Percentiles rank a stretch among this genome's conserved stretches.
Conservation (phyloP, 1,139 yeast species). For the Saccharomyces pastorianus region DNA sequence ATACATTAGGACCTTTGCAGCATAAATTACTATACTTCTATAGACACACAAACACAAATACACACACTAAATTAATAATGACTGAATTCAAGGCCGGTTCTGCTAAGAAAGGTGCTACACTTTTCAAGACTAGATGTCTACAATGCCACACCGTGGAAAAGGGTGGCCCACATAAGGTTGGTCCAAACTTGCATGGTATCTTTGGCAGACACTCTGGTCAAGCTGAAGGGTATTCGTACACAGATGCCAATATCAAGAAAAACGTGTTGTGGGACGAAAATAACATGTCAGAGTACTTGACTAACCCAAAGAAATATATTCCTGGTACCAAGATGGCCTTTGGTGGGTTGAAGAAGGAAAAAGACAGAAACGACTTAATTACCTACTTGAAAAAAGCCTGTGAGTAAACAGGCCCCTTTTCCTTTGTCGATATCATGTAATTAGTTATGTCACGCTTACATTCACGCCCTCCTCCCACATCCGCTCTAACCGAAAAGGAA, state of each 20-base stretch:
- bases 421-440: neutral
- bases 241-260: constrained; percentile 97
- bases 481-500: neutral
- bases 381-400: constrained; percentile 81
- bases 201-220: constrained; percentile 87
- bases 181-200: constrained; percentile 95
- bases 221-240: constrained; percentile 89
- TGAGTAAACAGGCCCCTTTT: constrained; percentile 37
- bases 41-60: constrained; percentile 7
- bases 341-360: constrained; percentile 98
- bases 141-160: constrained; percentile 97
- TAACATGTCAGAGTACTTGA: constrained; percentile 89
- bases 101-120: constrained; percentile 96
- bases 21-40: neutral
- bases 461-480: neutral
- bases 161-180: constrained; percentile 98
- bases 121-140: constrained; percentile 97
- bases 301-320: constrained; percentile 98
- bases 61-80: constrained; percentile 4
- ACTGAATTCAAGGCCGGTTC: constrained; percentile 44
- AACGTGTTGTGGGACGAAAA: constrained; percentile 84
- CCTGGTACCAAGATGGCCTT: constrained; percentile 99
- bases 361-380: constrained; percentile 95
- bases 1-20: neutral
- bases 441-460: neutral